Percentiles rank a stretch among this genome's conserved stretches.
phyloP scores from a whole-genome alignment of 495 filamentous ascomycete genomes.

The Staphylotrichum tortipilum region DNA sequence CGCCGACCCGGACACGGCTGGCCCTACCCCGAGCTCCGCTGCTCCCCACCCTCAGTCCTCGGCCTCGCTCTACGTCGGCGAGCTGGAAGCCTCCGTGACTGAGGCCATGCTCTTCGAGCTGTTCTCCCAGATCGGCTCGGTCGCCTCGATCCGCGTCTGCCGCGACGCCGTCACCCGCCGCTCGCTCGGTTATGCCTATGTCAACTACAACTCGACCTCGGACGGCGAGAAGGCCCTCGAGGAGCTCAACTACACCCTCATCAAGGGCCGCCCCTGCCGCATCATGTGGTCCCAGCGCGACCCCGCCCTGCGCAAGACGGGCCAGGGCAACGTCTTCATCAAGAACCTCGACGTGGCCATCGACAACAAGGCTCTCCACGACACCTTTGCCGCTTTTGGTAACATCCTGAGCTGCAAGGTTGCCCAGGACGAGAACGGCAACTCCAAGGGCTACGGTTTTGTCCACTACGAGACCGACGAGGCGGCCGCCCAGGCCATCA shows the following conservation, averaged over 20 bases:
- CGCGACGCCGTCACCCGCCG: slow-evolving; percentile 97
- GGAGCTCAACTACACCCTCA: slow-evolving; percentile 98
- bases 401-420: slow-evolving; percentile 99
- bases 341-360: slow-evolving; percentile 98
- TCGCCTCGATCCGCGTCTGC: slow-evolving; percentile 99
- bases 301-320: slow-evolving; percentile 97
- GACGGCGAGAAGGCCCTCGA: slow-evolving; percentile 98
- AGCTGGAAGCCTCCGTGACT: slow-evolving; percentile 93
- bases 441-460: slow-evolving; percentile 98
- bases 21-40: slow-evolving; percentile 63
- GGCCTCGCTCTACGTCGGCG: slow-evolving; percentile 96
- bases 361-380: slow-evolving; percentile 99
- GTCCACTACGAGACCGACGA: slow-evolving; percentile 99
- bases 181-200: slow-evolving; percentile 98
- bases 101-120: slow-evolving; percentile 99
- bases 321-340: slow-evolving; percentile 99
- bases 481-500: slow-evolving; percentile 92
- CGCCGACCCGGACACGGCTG: slow-evolving; percentile 49
- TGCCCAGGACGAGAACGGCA: slow-evolving; percentile 89
- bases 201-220: slow-evolving; percentile 97
- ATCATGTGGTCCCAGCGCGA: slow-evolving; percentile 99
- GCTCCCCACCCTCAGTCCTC: slow-evolving; percentile 72
- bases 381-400: slow-evolving; percentile 97
- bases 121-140: slow-evolving; percentile 97
- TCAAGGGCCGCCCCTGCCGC: slow-evolving; percentile 97